Percentiles rank a stretch among this genome's conserved stretches.
Conservation (phyloP, 2,329 filamentous ascomycete species). For the Aspergillus caelatus region DNA sequence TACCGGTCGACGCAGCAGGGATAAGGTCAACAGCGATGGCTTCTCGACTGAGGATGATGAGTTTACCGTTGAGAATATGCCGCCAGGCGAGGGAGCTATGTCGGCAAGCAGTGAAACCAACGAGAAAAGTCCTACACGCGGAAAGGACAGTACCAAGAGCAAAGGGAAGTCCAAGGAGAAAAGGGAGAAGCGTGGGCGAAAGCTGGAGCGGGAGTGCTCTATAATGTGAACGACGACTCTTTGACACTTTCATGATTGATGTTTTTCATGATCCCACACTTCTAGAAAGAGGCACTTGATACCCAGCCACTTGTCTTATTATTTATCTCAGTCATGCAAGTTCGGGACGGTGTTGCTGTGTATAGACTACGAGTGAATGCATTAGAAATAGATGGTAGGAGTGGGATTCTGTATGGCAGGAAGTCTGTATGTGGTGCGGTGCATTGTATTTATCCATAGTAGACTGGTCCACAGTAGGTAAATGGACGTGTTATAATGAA, state of each 20-base stretch:
- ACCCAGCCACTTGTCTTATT: not conserved
- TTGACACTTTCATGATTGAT: constrained; percentile 9
- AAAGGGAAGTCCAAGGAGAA: constrained; percentile 37
- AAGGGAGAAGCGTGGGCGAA: constrained; percentile 38
- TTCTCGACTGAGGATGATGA: constrained; percentile 31
- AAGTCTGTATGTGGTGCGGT: not conserved
- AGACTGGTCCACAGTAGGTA: not conserved
- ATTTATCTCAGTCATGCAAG: not conserved
- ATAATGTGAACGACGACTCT: constrained; percentile 39
- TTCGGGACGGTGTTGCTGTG: not conserved
- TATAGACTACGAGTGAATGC: not conserved
- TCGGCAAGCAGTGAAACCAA: constrained; percentile 24
- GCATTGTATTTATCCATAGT: not conserved
- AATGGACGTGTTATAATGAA: not conserved
- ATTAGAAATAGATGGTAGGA: constrained; percentile 4
- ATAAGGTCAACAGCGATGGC: constrained; percentile 33
- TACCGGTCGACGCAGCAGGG: constrained; percentile 33
- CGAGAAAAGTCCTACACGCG: constrained; percentile 26
- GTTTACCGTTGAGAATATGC: constrained; percentile 24
- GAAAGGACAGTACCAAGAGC: constrained; percentile 23
- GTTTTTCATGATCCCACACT: not conserved
- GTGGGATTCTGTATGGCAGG: not conserved
- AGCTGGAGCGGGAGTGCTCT: constrained; percentile 47
- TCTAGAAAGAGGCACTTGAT: not conserved
- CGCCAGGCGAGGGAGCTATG: constrained; percentile 20